phyloP scores from a whole-genome alignment of 805 yeast genomes.

The Teunomyces funiuensis region DNA sequence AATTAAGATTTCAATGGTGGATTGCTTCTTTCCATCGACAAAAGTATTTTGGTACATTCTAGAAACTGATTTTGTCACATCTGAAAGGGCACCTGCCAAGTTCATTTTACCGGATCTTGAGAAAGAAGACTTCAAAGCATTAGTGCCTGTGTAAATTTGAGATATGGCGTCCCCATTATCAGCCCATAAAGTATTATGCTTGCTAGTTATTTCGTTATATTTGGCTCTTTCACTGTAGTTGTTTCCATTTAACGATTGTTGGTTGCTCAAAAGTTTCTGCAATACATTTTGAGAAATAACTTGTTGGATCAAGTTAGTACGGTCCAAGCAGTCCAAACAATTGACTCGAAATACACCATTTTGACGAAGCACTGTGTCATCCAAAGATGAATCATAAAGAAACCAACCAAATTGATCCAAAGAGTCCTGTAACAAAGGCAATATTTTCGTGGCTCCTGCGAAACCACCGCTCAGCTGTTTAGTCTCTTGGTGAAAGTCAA shows the following conservation, averaged over 20 bases:
- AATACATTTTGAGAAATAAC: conserved; percentile 74
- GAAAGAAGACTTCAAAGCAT: conserved; percentile 84
- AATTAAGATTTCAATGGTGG: conserved; percentile 80
- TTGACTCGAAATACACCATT: conserved; percentile 90
- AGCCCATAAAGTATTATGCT: conserved; percentile 48
- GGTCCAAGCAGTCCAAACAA: conserved; percentile 90
- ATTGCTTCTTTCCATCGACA: conserved; percentile 87
- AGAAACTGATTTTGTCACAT: conserved; percentile 93
- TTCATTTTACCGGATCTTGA: conserved; percentile 96
- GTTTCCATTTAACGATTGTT: conserved; percentile 23
- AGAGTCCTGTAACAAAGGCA: conserved; percentile 63
- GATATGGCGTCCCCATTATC: conserved; percentile 69
- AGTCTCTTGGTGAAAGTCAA: conserved; percentile 93
- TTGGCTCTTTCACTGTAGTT: conserved; percentile 19
- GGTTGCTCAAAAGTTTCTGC: conserved; percentile 35
- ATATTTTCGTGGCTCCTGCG: conserved; percentile 71
- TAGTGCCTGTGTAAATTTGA: conserved; percentile 68
- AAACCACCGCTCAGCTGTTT: conserved; percentile 76
- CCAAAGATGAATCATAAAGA: conserved; percentile 59
- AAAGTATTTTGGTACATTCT: conserved; percentile 95
- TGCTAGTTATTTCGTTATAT: conserved; percentile 49
- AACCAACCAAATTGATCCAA: conserved; percentile 81
- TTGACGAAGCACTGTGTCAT: conserved; percentile 68
- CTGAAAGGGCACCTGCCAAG: conserved; percentile 94
- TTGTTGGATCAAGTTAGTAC: conserved; percentile 89